phyloP scores from a whole-genome alignment of 768 basidiomycete genomes.

The Cyclocybe cylindracea region DNA sequence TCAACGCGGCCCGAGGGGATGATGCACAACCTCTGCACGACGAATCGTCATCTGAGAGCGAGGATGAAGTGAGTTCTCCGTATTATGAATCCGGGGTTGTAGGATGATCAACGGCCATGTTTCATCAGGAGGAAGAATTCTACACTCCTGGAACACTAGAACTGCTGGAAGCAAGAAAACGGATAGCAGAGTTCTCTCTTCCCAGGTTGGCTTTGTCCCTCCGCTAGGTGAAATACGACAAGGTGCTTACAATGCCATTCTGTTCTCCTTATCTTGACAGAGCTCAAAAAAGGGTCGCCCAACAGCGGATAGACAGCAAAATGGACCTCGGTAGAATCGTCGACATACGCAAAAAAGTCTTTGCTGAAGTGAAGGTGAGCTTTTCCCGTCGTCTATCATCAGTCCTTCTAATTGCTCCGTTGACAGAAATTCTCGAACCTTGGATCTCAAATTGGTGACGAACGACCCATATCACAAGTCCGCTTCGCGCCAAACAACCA shows the following conservation, averaged over 20 bases:
- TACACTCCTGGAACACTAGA: conserved; percentile 90
- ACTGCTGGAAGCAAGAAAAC: conserved; percentile 81
- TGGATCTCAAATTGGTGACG: conserved; percentile 98
- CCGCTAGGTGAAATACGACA: conserved; percentile 50
- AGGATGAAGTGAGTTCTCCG: conserved; percentile 64
- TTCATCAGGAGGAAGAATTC: conserved; percentile 84
- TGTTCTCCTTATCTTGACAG: conserved; percentile 55
- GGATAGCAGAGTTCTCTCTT: conserved; percentile 91
- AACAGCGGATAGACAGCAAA: conserved; percentile 88
- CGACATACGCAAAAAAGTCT: conserved; percentile 90
- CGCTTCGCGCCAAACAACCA: conserved; percentile 93
- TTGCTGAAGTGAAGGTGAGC: conserved; percentile 84
- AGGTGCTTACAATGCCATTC: conserved; percentile 76
- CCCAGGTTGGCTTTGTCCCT: conserved; percentile 83
- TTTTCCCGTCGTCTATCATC: not conserved
- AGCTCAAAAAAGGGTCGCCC: conserved; percentile 92
- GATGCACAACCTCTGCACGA: conserved; percentile 70
- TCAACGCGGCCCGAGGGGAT: conserved; percentile 84
- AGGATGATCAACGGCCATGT: too few species aligned
- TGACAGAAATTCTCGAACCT: conserved; percentile 83
- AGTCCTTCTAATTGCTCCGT: not conserved
- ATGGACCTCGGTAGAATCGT: conserved; percentile 88
- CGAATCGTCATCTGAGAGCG: conserved; percentile 68
- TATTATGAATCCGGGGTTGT: too few species aligned
- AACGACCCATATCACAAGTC: conserved; percentile 90